Evolutionary conservation across 768 basidiomycete species (phyloP), one percentile per base, ranked within the genome.

Genomic region (Leucosporidium scottii): DNA sequence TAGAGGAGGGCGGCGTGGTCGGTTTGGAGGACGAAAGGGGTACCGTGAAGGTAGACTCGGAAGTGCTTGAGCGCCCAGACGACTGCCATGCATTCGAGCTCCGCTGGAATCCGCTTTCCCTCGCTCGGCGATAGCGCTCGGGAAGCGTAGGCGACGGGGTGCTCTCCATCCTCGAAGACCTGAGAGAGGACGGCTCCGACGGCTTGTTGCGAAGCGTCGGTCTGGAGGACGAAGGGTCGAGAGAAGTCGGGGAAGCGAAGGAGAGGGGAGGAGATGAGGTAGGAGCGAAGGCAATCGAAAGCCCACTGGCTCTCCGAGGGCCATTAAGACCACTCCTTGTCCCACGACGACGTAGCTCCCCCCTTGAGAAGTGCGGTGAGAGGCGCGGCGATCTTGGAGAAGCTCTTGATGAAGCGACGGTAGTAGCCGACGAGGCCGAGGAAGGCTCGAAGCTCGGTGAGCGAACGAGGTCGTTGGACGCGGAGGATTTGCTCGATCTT

Each of bases 11-110:
- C 47, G n/a, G 55, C 30, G 64, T 74, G 73, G 57, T 74, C 74
- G 1, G 77, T 75, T 9, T 78, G 62, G 47, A 80, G 71, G 25
- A 74, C 44, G 59, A 79, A 62, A 2, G 75, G 71, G 0, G 34
- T 17, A 0, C 72, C 54, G 12, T 61, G 82, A 76, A 0, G 78
- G 77, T 63, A 76, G 66, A 44, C 82, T 72, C 57, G 76, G 71
- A 23, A 81, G 20, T 72, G 34, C 21, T 63, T 50, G 59, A 82
- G 67, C 0, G 78, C 77, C 34, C 74, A 36, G 25, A 84, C 74
- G 57, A 85, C 79, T 1, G 81, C 81, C 1, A 84, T 76, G 17
- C 84, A 74, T 76, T 85, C 84, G 69, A 82, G 81, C 65, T 85
- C 80, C 65, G 83, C 78, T n/a, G 82, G 80, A 21, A 82, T 76